Evolutionary conservation across 1,284 basidiomycete genomes (phyloP).

Genomic region (Wolfiporia cocos): DNA sequence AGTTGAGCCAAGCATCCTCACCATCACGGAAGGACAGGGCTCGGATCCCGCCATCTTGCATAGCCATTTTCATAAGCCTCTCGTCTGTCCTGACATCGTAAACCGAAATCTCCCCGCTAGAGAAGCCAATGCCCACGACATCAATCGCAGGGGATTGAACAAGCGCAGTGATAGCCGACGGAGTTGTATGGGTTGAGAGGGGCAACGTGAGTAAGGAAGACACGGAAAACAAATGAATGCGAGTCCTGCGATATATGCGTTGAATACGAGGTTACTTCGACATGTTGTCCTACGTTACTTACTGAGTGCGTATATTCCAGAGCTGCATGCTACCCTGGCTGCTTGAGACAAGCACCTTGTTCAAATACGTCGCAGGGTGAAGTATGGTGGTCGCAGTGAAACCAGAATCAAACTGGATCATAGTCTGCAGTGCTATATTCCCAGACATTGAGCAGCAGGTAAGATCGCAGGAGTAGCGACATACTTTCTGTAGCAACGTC

Average conservation of each 20-base stretch:
- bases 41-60: slow-evolving; percentile 76
- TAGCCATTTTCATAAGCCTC: slow-evolving; percentile 80
- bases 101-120: slow-evolving; percentile 83
- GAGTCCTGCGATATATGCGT: slow-evolving; percentile 36
- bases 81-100: slow-evolving; percentile 91
- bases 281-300: slow-evolving; percentile 25
- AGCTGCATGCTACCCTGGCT: slow-evolving; percentile 80
- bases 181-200: too few relatives aligned
- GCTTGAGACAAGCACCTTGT: slow-evolving; percentile 89
- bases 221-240: slow-evolving; percentile 58
- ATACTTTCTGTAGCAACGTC: slow-evolving; percentile 56
- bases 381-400: slow-evolving; percentile 84
- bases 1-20: slow-evolving; percentile 28
- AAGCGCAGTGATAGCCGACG: slow-evolving; percentile 60
- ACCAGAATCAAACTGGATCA: slow-evolving; percentile 67
- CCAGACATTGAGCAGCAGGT: slow-evolving; percentile 1
- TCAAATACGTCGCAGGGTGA: slow-evolving; percentile 95
- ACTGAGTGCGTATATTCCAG: slow-evolving; percentile 93
- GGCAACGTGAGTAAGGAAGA: slow-evolving; percentile 43
- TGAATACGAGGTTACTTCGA: too few relatives aligned
- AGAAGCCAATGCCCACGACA: slow-evolving; percentile 87
- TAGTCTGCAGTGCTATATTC: slow-evolving; percentile 46
- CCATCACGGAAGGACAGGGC: slow-evolving; percentile 87
- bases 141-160: slow-evolving; percentile 95
- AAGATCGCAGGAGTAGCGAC: slow-evolving; percentile 14